Evolutionary conservation across 371 early-diverging fungal genomes (phyloP).

Genomic region (Mucor circinelloides): DNA sequence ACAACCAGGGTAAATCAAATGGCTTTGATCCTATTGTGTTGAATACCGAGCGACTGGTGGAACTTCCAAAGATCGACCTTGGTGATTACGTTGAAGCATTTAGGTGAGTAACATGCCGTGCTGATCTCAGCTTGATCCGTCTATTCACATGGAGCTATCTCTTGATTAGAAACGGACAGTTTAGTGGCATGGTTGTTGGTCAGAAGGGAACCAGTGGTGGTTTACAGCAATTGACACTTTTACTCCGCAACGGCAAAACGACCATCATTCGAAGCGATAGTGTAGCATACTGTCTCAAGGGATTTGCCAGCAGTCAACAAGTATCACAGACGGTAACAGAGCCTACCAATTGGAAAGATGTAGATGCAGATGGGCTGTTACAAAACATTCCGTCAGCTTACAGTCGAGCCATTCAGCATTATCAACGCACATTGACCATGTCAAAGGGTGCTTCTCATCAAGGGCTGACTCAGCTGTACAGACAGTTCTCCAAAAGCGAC

Average conservation of each 20-base stretch:
- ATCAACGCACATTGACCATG: slow-evolving; percentile 30
- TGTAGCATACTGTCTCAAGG: slow-evolving; percentile 53
- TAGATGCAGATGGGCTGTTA: slow-evolving; percentile 19
- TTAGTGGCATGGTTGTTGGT: slow-evolving; percentile 50
- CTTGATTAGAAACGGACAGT: slow-evolving; percentile 41
- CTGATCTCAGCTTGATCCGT: background rate
- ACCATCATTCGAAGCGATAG: slow-evolving; percentile 44
- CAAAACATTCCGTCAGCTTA: slow-evolving; percentile 23
- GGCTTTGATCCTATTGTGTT: background rate
- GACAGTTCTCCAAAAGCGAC: slow-evolving; percentile 25
- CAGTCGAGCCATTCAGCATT: slow-evolving; percentile 28
- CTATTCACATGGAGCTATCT: background rate
- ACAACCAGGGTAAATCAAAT: background rate
- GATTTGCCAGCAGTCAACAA: slow-evolving; percentile 26
- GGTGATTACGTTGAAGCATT: slow-evolving; percentile 64
- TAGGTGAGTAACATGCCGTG: slow-evolving; percentile 28
- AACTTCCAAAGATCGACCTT: slow-evolving; percentile 18
- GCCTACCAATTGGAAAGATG: slow-evolving; percentile 10
- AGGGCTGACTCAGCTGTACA: slow-evolving; percentile 28
- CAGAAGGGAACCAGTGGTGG: slow-evolving; percentile 44
- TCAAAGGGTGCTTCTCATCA: slow-evolving; percentile 27
- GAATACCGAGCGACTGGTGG: background rate
- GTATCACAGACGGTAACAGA: slow-evolving; percentile 10
- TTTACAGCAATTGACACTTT: slow-evolving; percentile 43
- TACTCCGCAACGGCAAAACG: slow-evolving; percentile 41